Percentiles rank a stretch among this genome's conserved stretches.
Evolutionary conservation across 163 green algal genomes (phyloP).

Genomic region (Volvox carteri): DNA sequence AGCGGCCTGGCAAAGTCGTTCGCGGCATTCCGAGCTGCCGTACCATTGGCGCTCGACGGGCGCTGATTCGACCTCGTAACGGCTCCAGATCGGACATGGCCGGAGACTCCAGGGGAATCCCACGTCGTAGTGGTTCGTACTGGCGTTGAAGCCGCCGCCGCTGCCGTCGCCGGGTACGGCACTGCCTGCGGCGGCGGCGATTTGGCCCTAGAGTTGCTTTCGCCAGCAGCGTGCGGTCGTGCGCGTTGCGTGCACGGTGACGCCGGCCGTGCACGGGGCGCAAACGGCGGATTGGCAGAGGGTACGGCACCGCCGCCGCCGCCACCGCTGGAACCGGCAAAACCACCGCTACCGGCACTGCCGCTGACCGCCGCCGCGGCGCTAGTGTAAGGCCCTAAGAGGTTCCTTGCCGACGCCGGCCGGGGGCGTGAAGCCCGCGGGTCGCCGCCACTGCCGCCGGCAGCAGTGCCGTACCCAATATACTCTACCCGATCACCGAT

Average conservation of each 20-base stretch:
- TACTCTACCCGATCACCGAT: no score
- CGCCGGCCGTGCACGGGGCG: not conserved
- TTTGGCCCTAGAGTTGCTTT: not conserved
- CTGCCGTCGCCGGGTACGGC: not conserved
- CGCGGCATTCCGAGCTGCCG: not conserved
- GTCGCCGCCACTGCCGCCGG: not conserved
- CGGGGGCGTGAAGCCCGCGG: not conserved
- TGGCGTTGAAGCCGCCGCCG: not conserved
- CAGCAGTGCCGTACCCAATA: not conserved
- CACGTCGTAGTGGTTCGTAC: not conserved
- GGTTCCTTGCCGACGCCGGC: not conserved
- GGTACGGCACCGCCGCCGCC: not conserved
- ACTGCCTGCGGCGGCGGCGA: not conserved
- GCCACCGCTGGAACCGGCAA: not conserved
- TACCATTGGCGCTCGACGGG: not conserved
- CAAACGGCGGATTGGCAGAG: not conserved
- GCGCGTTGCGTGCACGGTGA: not conserved
- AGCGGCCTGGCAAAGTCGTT: not conserved
- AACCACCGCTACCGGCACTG: not conserved
- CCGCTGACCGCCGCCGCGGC: not conserved
- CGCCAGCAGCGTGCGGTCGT: not conserved
- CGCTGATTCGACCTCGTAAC: not conserved
- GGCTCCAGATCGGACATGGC: not conserved
- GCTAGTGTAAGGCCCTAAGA: not conserved
- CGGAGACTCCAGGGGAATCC: not conserved